Evolutionary conservation across 257 asterid genomes (phyloP).

Genomic region (Solanum tarapatanum): DNA sequence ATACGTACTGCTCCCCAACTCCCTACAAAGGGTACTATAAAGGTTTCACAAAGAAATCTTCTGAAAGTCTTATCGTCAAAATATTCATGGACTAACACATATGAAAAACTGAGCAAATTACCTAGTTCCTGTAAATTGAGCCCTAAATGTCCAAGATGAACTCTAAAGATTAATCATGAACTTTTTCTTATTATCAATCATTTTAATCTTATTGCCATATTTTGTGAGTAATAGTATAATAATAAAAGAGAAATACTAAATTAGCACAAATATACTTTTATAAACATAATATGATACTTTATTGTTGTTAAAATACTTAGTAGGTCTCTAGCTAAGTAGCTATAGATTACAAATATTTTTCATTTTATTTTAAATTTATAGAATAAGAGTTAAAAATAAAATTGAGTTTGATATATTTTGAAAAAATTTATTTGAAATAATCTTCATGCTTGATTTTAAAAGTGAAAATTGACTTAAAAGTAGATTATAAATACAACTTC

Average conservation of each 20-base stretch:
- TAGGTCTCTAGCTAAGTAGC: background rate
- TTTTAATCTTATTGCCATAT: background rate
- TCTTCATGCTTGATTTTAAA: no score
- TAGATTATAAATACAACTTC: no score
- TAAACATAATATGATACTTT: background rate
- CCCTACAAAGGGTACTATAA: no score
- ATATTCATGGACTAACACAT: no score
- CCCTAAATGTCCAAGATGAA: background rate
- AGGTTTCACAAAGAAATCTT: no score
- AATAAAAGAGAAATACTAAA: background rate
- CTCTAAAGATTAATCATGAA: background rate
- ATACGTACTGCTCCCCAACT: no score
- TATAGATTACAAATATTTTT: background rate
- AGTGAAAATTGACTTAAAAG: background rate
- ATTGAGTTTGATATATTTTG: background rate
- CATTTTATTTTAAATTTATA: no score
- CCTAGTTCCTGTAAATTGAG: background rate
- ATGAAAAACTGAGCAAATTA: rapidly evolving
- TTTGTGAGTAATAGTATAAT: background rate
- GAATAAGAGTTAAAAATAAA: background rate
- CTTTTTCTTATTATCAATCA: background rate
- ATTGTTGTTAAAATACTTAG: background rate
- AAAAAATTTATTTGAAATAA: no score
- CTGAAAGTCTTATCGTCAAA: no score
- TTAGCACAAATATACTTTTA: background rate